Base-by-base conservation (phyloP, 441 rosid genomes). In the Erodium texanum region DNA sequence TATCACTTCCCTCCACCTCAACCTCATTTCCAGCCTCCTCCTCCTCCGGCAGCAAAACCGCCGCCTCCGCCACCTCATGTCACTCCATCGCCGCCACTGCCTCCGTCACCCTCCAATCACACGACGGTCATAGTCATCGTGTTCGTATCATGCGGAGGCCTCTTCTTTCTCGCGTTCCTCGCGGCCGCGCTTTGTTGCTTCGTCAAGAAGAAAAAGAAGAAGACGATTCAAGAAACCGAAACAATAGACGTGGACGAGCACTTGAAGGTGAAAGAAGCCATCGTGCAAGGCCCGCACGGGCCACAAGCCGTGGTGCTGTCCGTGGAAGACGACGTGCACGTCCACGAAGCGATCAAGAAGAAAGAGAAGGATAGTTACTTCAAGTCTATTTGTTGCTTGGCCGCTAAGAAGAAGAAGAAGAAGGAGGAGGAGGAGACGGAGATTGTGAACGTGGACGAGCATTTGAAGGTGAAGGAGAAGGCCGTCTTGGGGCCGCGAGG, bases 251-350 rank as follows among this genome's bases (percentile, higher is more conserved):
- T 84, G 0, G 82, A 88, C 73, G 93, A 89, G 64, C 93, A 88
- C 65, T 54, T 78, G 77, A 87, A 79, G 73, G 80, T 89, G 75
- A 86, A 80, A 73, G 90, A 92, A 69, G 77, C 79, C n/a, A 75
- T 81, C 19, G 85, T 83, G 2, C 74, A 72, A 48, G 93, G 95
- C 2, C 90, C 87, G 20, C 73, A 80, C 70, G 93, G 98, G 29
- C 70, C 65, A 0, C 58, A 77, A 19, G 74, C 81, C 65, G 79
- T 85, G 70, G 54, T 78, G 5, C 62, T 92, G 45, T 82, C 84
- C 32, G 71, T 89, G 48, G 92, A 85, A 36, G 98, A 92, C 50
- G 95, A 92, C 75, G 77, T 85, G 66, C 85, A 76, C 65, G 22
- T 85, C 70, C 82, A 81, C 56, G 86, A 81, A 63, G 68, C 66